Evolutionary conservation across 768 basidiomycete genomes (phyloP).

Genomic region (Obba rivulosa): DNA sequence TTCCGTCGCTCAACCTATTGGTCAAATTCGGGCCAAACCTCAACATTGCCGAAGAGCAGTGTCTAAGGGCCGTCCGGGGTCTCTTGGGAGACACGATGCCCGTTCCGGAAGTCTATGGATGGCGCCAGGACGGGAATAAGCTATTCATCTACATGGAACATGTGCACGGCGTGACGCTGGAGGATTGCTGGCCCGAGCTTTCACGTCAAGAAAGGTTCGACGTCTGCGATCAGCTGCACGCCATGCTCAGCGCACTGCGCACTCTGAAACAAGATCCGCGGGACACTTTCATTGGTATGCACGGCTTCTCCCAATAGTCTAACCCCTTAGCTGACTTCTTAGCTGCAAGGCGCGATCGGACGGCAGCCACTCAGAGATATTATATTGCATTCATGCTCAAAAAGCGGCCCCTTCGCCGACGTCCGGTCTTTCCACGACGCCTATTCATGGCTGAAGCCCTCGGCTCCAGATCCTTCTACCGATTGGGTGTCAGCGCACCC

Average conservation of each 20-base stretch:
- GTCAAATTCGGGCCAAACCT: no score
- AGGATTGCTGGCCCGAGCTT: constrained; percentile 3
- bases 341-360: no score
- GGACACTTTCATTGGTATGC: neutral
- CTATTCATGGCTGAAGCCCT: neutral
- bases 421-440: constrained; percentile 6
- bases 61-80: no score
- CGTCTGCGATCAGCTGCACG: constrained; percentile 1
- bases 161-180: constrained; percentile 1
- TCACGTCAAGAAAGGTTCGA: neutral
- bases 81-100: constrained; percentile 10
- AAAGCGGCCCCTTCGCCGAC: constrained; percentile 5
- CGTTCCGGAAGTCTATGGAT: constrained; percentile 7
- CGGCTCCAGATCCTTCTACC: neutral
- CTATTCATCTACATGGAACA: constrained; percentile 6
- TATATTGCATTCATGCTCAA: no score
- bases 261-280: neutral
- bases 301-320: neutral
- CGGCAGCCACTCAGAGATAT: no score
- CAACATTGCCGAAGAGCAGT: no score
- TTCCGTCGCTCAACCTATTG: no score
- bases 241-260: constrained; percentile 4
- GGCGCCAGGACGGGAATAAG: neutral
- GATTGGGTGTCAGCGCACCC: neutral
- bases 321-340: constrained; percentile 1